Evolutionary conservation across 2,329 filamentous ascomycete genomes (phyloP), one percentile per base, ranked within the genome.

Genomic region (Fusarium torreyae): DNA sequence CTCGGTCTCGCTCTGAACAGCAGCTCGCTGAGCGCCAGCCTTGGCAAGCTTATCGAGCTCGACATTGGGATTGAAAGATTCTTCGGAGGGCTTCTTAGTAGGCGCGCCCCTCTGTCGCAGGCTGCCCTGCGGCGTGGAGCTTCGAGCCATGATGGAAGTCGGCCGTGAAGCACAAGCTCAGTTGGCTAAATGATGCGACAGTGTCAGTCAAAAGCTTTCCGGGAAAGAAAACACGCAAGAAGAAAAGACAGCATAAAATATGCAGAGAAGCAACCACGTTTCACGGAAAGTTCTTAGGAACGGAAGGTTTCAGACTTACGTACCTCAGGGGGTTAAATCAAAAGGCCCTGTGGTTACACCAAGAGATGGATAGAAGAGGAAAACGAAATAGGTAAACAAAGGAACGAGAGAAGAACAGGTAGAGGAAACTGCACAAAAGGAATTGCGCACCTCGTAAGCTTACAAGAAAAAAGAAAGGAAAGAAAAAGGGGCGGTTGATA

Each of bases 1-100:
- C 75, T 97, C 93, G 86, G 89, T 91, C 81, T 97, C 92, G n/a
- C 87, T 86, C 59, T 81, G 81, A 34, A 81, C 75, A 36, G 78
- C 66, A 51, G 79, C 76, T 38, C 73, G 71, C 59, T 78, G 70
- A 46, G 78, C 69, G 14, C 78, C 76, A 22, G 79, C 75, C 66
- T 82, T 81, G 61, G 81, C 77, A 64, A 87, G 77, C 75, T 81
- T 83, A 73, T 89, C 86, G 71, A 86, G 78, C 66, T 88, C 86
- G 48, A 77, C 75, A 57, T 87, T 85, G 36, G 80, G 65, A 69
- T 78, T 73, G 78, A 78, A 75, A 58, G 75, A 48, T 70, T 79
- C 57, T 73, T 82, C 73, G 80, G 81, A 66, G 51, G 66, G 63
- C 77, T 86, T 87, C 75, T 87, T 87, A 66, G 81, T 78, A 63